Evolutionary conservation across 2,329 filamentous ascomycete genomes (phyloP), one percentile per base, ranked within the genome.

Genomic region (Macrophomina pseudophaseolina): DNA sequence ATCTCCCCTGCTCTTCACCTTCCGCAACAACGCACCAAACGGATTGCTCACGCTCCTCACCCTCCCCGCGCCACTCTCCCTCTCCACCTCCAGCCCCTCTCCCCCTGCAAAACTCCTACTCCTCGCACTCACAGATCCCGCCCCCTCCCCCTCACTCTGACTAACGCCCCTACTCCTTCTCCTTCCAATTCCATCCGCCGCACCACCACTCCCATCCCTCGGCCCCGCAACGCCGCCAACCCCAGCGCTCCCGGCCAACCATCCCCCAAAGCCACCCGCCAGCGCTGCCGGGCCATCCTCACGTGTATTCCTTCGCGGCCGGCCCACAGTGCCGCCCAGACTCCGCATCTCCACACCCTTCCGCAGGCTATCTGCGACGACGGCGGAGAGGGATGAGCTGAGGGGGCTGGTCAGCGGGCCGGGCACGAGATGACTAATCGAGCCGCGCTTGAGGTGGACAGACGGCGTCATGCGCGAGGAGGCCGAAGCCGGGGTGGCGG

Each of bases 311-410:
- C 64, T 30, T 5, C 64, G 42, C 14, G 52, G 64, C 12, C 44
- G 18, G n/a, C 33, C 2, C n/a, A 12, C 12, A 1, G 42, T 12
- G 4, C 35, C 23, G 51, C 51, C 33, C 14, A 59, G 42, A 16
- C 52, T 58, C 14, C 64, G 40, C 64, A 66, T 53, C 33, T 66
- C 64, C 23, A 66, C 80, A 14, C 86, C 85, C 16, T 86, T 84
- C n/a, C 87, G 83, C 32, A 90, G 79, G 28, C 87, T 84, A 69
- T 91, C 88, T 8, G 88, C 88, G 5, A 91, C 87, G 56, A 91
- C 85, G 1, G 85, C 88, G 72, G 83, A 87, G 16, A 91, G 80
- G 0, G 85, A 85, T 1, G 83, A 85, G 2, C 85, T 88, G 1
- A 91, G 79, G 0, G 89, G 87, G 35, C 85, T 85, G 1, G 88